Evolutionary conservation across 2,329 filamentous ascomycete genomes (phyloP), one percentile per base, ranked within the genome.

Genomic region (Huntiella omanensis): DNA sequence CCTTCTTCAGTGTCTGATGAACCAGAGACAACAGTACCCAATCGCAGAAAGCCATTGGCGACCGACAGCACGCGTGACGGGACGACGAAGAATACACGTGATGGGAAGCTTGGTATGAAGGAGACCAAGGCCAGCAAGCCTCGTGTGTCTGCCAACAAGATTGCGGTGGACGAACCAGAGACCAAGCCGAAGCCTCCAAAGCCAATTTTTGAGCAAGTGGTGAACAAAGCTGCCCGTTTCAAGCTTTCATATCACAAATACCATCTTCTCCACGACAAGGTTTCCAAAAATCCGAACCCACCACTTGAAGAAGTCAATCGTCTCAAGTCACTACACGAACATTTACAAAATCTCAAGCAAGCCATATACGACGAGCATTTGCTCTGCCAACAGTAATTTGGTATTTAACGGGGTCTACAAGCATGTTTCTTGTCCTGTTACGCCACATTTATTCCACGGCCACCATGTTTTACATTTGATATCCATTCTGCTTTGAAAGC

Each of bases 181-280:
- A 54, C 54, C 39, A 43, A 46, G 15, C 19, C 52, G 28, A 63
- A 62, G 54, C 57, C 60, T 50, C 55, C 57, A 32, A 54, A 53
- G 38, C 52, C 54, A 4, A 33, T 33, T 38, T 34, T 44, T 33
- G 40, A 50, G 19, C 69, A 72, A 12, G 58, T 76, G 3, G 56
- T 77, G 46, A 58, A 64, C 49, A 66, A 71, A 53, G 73, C 75
- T 13, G 61, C 64, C 50, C 64, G 59, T 50, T 80, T 77, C 61
- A 71, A 73, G 56, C 55, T 58, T 40, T 70, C 55, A 51, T 79
- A 79, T 55, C 62, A 68, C 45, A 66, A 66, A 49, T 79, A 80
- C 55, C 64, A 70, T 55, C 58, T 64, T 10, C 60, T 78, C 39
- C 73, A 79, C 55, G 58, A 65, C 49, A 68, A 77, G 58, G 65